A percentile compares a stretch with the other conserved stretches of the same genome.
Conservation (phyloP, 345 rosid species). For the Aquilaria malaccensis region DNA sequence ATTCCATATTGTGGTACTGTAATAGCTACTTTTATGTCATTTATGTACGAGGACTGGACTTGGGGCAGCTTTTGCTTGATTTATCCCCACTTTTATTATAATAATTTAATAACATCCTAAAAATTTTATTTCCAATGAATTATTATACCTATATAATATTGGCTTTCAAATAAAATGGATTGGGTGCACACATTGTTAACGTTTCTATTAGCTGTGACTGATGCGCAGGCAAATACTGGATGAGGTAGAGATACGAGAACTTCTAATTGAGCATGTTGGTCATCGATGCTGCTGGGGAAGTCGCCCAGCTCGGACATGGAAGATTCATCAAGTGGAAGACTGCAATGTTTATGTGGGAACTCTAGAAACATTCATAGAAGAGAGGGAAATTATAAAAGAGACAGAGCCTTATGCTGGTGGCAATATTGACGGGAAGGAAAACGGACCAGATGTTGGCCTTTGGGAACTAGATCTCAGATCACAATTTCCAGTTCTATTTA, state of each 20-base stretch:
- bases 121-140: too few relatives aligned
- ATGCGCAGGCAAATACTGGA: constrained; percentile 66
- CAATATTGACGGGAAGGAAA: constrained; percentile 41
- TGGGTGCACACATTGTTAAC: too few relatives aligned
- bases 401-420: constrained; percentile 58
- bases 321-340: constrained; percentile 76
- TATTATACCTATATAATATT: too few relatives aligned
- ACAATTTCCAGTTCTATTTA: constrained; percentile 76
- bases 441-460: constrained; percentile 46
- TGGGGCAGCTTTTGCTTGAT: too few relatives aligned
- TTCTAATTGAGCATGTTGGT: constrained; percentile 90
- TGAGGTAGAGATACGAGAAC: constrained; percentile 86
- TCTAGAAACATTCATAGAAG: constrained; percentile 84
- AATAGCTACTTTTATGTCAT: too few relatives aligned
- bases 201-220: constrained; percentile 2
- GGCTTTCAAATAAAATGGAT: too few relatives aligned
- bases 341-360: constrained; percentile 96
- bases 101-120: too few relatives aligned
- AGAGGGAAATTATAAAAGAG: constrained; percentile 64
- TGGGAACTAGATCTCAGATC: constrained; percentile 82
- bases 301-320: constrained; percentile 96
- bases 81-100: too few relatives aligned
- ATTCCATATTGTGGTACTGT: too few relatives aligned
- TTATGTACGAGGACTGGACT: not conserved
- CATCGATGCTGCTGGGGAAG: constrained; percentile 99